Conservation (phyloP, 2,329 filamentous ascomycete genomes). For the Coleophoma cylindrospora region DNA sequence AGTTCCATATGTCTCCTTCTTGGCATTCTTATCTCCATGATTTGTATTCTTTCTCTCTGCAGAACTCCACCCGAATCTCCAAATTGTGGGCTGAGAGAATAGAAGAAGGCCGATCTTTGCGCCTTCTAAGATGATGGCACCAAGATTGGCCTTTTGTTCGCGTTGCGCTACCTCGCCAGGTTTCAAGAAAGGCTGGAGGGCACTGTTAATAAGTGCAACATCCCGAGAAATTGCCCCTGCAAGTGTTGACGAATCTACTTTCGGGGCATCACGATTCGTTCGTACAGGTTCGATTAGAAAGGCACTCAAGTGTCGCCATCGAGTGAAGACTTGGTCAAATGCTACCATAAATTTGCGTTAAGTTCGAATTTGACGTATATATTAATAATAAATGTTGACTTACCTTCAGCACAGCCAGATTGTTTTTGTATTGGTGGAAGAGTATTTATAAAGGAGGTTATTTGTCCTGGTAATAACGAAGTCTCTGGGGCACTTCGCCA, state of each 20-base stretch:
- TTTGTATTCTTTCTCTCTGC: background rate
- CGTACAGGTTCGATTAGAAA: slow-evolving; percentile 1
- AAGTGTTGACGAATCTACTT: background rate
- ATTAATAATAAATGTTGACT: too few species aligned
- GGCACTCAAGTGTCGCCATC: slow-evolving; percentile 5
- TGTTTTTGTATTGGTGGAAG: too few species aligned
- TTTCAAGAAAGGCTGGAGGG: slow-evolving; percentile 2
- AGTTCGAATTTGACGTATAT: too few species aligned
- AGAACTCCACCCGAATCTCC: slow-evolving; percentile 3
- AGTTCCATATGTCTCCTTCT: too few species aligned
- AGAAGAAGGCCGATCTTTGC: slow-evolving; percentile 3
- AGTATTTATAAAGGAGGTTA: too few species aligned
- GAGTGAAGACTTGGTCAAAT: too few species aligned
- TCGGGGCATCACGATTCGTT: slow-evolving; percentile 1
- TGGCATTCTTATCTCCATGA: background rate
- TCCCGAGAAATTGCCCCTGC: background rate
- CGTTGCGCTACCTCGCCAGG: background rate
- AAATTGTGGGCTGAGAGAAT: slow-evolving; percentile 4
- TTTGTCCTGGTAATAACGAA: too few species aligned
- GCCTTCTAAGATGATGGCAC: slow-evolving; percentile 3
- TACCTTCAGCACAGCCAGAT: too few species aligned
- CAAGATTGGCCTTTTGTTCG: slow-evolving; percentile 3
- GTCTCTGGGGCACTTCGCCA: too few species aligned
- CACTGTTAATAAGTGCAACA: background rate
- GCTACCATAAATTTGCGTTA: too few species aligned